Evolutionary conservation across 2,329 filamentous ascomycete species (phyloP), one percentile per base, ranked within the genome.

Genomic region (Cladosporium cucumerinum): DNA sequence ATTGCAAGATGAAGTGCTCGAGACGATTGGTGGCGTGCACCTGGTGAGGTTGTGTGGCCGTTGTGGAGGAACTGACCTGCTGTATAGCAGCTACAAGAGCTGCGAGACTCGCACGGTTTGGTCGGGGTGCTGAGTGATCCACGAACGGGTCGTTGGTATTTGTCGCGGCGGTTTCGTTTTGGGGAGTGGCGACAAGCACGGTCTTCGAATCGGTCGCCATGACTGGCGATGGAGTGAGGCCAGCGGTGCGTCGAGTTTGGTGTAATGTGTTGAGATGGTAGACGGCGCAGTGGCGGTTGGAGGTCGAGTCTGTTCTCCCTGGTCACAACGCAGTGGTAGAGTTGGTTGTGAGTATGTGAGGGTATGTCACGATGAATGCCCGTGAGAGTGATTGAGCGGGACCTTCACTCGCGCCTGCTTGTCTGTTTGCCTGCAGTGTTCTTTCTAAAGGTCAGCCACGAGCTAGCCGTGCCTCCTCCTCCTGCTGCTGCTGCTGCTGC

Each of bases 81-180:
- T 70, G 64, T 7, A 69, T 65, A 43, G 69, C 68, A n/a, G 67
- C 63, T 66, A 70, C 70, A 32, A 67, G 58, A 21, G 69, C 52
- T 16, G 63, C 64, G 30, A 70, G 39, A 28, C 54, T 65, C 5
- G 55, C 39, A 12, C 59, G 49, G 43, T 64, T 59, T 25, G 65
- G 65, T 30, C 67, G 66, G 32, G 69, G 67, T 3, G 69, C 67
- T 1, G 69, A 65, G 11, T 70, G 64, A 18, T 54, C 60, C 32
- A 55, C 18, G n/a, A 61, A 61, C 1, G 59, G 59, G n/a, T 61
- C 59, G 16, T 32, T 39, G 36, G n/a, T 30, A 6, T 21, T 25
- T 36, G 59, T 52, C 46, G 51, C 8, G n/a, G 34, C 25, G 25
- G 34, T 7, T 32, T 55, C 34, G 25, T 8, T 18, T 57, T 30